A percentile compares a stretch with the other conserved stretches of the same genome.
phyloP scores from a whole-genome alignment of 2,329 filamentous ascomycete genomes.

The Pyrenochaeta sp. region DNA sequence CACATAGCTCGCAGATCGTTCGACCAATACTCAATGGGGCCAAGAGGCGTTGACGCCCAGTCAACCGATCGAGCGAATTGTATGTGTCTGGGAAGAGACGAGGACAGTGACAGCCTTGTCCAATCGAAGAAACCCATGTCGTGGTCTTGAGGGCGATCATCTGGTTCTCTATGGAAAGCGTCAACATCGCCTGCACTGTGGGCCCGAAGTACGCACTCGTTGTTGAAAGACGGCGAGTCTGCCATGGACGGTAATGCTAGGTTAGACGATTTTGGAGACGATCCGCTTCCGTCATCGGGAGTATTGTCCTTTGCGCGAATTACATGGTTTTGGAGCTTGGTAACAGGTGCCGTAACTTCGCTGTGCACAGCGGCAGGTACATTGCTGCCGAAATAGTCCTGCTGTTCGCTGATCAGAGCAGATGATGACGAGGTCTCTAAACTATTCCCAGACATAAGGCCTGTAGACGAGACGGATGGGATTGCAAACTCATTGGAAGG shows the following conservation, averaged over 20 bases:
- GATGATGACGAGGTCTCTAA: constrained; percentile 20
- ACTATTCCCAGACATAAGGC: constrained; percentile 16
- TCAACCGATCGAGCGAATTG: constrained; percentile 75
- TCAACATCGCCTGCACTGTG: constrained; percentile 51
- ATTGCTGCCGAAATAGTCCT: constrained; percentile 55
- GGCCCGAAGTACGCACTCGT: constrained; percentile 54
- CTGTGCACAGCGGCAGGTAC: constrained; percentile 16
- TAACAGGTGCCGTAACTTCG: constrained; percentile 19
- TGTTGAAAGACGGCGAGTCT: constrained; percentile 40
- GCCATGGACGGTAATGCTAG: constrained; percentile 31
- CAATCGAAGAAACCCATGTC: constrained; percentile 76
- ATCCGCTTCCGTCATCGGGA: constrained; percentile 3
- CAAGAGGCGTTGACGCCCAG: constrained; percentile 77
- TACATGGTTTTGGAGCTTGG: constrained; percentile 10
- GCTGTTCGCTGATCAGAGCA: constrained; percentile 33
- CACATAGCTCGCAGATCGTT: constrained; percentile 78
- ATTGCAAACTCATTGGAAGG: constrained; percentile 40
- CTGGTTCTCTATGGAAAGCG: constrained; percentile 45
- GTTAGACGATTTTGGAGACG: constrained; percentile 19
- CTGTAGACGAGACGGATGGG: constrained; percentile 31
- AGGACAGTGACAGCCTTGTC: constrained; percentile 73
- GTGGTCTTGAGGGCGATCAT: constrained; percentile 29
- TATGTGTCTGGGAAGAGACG: constrained; percentile 74
- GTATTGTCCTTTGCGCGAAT: constrained; percentile 4
- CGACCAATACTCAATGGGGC: constrained; percentile 78